Evolutionary conservation across 2,329 filamentous ascomycete genomes (phyloP).

Genomic region (Thermothelomyces thermophilus): DNA sequence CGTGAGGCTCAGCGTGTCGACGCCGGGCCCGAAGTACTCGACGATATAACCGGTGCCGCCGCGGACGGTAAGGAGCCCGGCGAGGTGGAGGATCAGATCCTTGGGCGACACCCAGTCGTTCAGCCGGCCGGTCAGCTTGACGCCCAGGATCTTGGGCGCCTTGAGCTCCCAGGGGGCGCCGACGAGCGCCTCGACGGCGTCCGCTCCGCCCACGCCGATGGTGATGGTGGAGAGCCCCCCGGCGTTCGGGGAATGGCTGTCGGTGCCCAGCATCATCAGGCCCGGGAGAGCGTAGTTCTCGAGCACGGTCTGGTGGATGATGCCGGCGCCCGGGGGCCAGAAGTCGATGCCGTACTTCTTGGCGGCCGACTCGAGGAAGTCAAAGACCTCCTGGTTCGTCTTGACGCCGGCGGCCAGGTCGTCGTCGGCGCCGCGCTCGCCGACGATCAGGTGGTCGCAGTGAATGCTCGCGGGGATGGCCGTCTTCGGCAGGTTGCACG

Average conservation of each 20-base stretch:
- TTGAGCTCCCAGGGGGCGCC: slow-evolving; percentile 97
- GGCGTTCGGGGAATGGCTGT: slow-evolving; percentile 96
- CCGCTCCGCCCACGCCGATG: slow-evolving; percentile 93
- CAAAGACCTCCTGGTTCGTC: slow-evolving; percentile 94
- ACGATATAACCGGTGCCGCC: slow-evolving; percentile 93
- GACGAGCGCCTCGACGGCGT: slow-evolving; percentile 93
- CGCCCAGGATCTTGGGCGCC: slow-evolving; percentile 83
- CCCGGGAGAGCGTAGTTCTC: slow-evolving; percentile 98
- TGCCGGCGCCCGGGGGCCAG: slow-evolving; percentile 88
- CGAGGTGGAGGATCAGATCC: slow-evolving; percentile 87
- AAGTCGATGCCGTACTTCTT: slow-evolving; percentile 93
- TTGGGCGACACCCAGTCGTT: slow-evolving; percentile 91
- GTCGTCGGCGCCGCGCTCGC: slow-evolving; percentile 78
- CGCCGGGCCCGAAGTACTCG: slow-evolving; percentile 87
- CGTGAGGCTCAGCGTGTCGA: slow-evolving; percentile 81
- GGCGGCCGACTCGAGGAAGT: slow-evolving; percentile 88
- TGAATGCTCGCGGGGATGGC: slow-evolving; percentile 96
- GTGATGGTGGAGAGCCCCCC: slow-evolving; percentile 89
- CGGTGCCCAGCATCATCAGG: slow-evolving; percentile 97
- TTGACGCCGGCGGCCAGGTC: slow-evolving; percentile 81
- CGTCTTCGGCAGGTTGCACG: slow-evolving; percentile 79
- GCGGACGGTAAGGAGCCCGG: slow-evolving; percentile 82
- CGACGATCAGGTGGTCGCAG: slow-evolving; percentile 98
- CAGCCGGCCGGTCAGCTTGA: slow-evolving; percentile 74
- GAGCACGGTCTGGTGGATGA: slow-evolving; percentile 95